Evolutionary conservation across 345 rosid genomes (phyloP).

Genomic region (Bretschneidera sinensis): DNA sequence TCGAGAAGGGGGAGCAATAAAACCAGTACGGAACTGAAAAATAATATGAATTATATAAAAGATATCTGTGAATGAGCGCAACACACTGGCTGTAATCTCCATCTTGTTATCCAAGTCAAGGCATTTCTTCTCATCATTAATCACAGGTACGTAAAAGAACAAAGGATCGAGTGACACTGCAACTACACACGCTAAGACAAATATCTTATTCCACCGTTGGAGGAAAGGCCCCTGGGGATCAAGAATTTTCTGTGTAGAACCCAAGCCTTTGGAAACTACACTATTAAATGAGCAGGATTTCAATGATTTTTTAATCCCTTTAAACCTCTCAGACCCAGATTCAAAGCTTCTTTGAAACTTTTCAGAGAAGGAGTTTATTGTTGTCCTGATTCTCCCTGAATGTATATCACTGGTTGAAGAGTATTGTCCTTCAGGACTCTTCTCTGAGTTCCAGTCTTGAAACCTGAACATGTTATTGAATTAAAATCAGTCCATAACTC

Average conservation of each 20-base stretch:
- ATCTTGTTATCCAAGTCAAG: conserved; percentile 60
- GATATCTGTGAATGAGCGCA: conserved; percentile 81
- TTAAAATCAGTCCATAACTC: conserved; percentile 1
- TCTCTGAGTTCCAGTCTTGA: conserved; percentile 64
- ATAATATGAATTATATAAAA: conserved; percentile 79
- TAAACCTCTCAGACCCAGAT: conserved; percentile 55
- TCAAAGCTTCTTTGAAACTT: conserved; percentile 56
- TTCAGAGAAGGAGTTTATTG: conserved; percentile 47
- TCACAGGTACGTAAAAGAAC: conserved; percentile 79
- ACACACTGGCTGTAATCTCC: conserved; percentile 74
- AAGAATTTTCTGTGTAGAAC: conserved; percentile 50
- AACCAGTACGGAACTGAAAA: conserved; percentile 85
- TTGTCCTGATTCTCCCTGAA: conserved; percentile 39
- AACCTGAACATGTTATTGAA: conserved; percentile 46
- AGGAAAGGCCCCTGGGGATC: conserved; percentile 95
- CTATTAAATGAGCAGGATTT: conserved; percentile 49
- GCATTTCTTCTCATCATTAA: conserved; percentile 49
- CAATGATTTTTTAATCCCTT: conserved; percentile 41
- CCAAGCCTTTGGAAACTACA: conserved; percentile 38
- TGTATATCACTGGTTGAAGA: conserved; percentile 27
- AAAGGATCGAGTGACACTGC: conserved; percentile 96
- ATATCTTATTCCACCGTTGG: conserved; percentile 93
- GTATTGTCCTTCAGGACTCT: conserved; percentile 38
- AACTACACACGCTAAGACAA: conserved; percentile 72
- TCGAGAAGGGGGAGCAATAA: conserved; percentile 90